phyloP scores from a whole-genome alignment of 2,329 filamentous ascomycete species.

The Xylaria sp. region DNA sequence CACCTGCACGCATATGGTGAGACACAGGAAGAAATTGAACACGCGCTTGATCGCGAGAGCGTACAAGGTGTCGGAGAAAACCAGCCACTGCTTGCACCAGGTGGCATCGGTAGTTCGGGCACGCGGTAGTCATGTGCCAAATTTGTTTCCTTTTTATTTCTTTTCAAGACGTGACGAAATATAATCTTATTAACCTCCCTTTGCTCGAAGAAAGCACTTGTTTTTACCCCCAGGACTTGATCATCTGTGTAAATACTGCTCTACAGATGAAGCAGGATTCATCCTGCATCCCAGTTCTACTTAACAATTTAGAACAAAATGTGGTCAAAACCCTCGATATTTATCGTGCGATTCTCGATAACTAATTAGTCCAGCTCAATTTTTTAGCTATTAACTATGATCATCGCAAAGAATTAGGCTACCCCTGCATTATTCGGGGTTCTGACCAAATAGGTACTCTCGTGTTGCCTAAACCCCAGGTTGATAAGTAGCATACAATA shows the following conservation, averaged over 20 bases:
- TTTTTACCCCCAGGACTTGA: not conserved
- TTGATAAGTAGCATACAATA: no score
- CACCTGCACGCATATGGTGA: conserved; percentile 52
- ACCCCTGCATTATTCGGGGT: not conserved
- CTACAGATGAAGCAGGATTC: conserved; percentile 15
- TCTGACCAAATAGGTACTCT: not conserved
- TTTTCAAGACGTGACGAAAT: conserved; percentile 13
- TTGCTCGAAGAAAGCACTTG: not conserved
- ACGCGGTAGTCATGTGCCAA: conserved; percentile 42
- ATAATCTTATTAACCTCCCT: conserved; percentile 9
- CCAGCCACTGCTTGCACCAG: conserved; percentile 51
- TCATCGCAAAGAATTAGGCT: no score
- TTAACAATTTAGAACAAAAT: not conserved
- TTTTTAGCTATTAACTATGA: not conserved
- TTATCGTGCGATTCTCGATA: not conserved
- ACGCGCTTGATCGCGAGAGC: conserved; percentile 50
- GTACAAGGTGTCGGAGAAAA: conserved; percentile 51
- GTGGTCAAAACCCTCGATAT: not conserved
- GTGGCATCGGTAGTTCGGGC: conserved; percentile 50
- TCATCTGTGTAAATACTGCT: conserved; percentile 21
- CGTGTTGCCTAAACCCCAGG: not conserved
- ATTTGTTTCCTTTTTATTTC: not conserved
- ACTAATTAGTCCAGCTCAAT: not conserved
- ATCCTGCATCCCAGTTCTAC: not conserved
- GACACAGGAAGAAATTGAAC: conserved; percentile 52